Conservation (phyloP, 1,284 basidiomycete species). For the Lentinula novae-zelandiae region DNA sequence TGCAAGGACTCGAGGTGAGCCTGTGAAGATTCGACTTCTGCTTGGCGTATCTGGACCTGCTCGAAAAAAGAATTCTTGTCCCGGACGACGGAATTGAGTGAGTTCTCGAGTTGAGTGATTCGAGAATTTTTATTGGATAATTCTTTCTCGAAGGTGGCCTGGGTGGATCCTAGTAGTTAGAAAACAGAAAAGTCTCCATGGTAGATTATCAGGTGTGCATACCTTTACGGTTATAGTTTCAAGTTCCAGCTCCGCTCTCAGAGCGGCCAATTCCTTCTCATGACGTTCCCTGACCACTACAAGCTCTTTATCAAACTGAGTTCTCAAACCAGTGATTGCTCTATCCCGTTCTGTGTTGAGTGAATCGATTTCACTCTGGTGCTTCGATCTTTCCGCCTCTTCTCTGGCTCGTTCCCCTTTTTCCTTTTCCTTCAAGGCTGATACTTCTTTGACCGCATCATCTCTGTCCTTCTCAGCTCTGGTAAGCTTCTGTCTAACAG, state of each 20-base stretch:
- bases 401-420: constrained; percentile 65
- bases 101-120: constrained; percentile 68
- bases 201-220: constrained; percentile 15
- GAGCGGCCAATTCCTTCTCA: constrained; percentile 68
- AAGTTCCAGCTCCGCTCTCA: constrained; percentile 72
- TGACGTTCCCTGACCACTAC: constrained; percentile 56
- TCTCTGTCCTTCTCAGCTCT: constrained; percentile 92
- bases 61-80: constrained; percentile 83
- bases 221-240: constrained; percentile 78
- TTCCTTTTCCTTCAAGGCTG: constrained; percentile 51
- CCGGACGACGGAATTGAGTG: constrained; percentile 59
- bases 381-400: constrained; percentile 49
- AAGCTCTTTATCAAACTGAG: constrained; percentile 78
- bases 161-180: not conserved
- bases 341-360: constrained; percentile 67
- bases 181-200: not conserved
- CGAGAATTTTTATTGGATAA: constrained; percentile 56
- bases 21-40: constrained; percentile 80
- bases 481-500: constrained; percentile 88
- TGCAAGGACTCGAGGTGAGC: constrained; percentile 71
- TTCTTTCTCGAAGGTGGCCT: constrained; percentile 73
- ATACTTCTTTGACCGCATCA: constrained; percentile 60
- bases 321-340: constrained; percentile 59
- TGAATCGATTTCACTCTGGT: constrained; percentile 59
- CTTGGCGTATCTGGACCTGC: constrained; percentile 79